Conservation (phyloP, 176 grass and related monocot genomes). For the Rhynchospora tenuis region DNA sequence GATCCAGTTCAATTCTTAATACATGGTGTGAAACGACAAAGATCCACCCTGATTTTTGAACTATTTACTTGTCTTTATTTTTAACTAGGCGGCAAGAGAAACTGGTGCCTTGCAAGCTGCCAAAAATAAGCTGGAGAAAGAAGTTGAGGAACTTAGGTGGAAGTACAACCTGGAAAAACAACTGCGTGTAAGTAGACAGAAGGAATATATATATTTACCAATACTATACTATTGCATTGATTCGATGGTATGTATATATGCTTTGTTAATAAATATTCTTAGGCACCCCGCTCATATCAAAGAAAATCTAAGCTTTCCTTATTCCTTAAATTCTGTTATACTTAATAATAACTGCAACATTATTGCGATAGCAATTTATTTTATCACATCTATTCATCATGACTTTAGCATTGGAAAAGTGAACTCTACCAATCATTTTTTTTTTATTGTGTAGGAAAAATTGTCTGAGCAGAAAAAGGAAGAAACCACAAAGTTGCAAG, state of each 20-base stretch:
- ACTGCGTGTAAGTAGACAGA: slow-evolving; percentile 62
- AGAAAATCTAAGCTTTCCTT: neutral
- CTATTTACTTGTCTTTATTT: slow-evolving; percentile 26
- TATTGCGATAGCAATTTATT: neutral
- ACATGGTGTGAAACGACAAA: neutral
- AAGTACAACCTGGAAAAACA: slow-evolving; percentile 81
- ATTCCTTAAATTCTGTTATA: neutral
- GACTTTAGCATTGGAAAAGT: neutral
- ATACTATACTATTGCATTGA: neutral
- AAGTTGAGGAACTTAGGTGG: slow-evolving; percentile 97
- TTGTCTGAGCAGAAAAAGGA: slow-evolving; percentile 86
- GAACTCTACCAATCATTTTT: neutral
- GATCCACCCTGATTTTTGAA: neutral
- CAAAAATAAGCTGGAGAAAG: slow-evolving; percentile 95
- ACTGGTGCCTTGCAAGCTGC: slow-evolving; percentile 95
- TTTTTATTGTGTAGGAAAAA: slow-evolving; percentile 49
- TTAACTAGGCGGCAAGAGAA: slow-evolving; percentile 85
- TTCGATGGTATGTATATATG: neutral
- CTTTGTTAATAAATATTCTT: neutral
- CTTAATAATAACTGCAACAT: neutral
- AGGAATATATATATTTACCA: slow-evolving; percentile 13
- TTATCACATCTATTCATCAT: neutral
- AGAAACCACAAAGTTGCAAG: slow-evolving; percentile 88
- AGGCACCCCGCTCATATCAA: neutral
- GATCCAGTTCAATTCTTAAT: neutral